Percentiles rank a stretch among this genome's conserved stretches.
phyloP scores from a whole-genome alignment of 306 rosid genomes.

The Trifolium dubium region DNA sequence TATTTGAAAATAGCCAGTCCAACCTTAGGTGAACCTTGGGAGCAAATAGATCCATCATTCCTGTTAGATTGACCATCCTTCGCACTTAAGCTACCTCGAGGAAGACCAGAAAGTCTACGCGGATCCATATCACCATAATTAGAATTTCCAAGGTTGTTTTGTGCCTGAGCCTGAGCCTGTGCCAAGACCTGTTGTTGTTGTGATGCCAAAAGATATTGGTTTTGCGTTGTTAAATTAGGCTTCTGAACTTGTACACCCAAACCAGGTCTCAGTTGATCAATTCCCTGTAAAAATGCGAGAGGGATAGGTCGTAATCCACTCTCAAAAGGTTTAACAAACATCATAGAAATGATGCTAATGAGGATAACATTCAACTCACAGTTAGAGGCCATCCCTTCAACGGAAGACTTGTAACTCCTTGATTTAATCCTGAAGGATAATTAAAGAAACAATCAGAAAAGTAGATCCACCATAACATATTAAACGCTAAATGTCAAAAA shows the following conservation, averaged over 20 bases:
- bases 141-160: slow-evolving; percentile 64
- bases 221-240: slow-evolving; percentile 65
- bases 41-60: slow-evolving; percentile 78
- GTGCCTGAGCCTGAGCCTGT: slow-evolving; percentile 83
- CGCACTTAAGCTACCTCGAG: slow-evolving; percentile 68
- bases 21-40: slow-evolving; percentile 88
- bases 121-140: slow-evolving; percentile 79
- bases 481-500: slow-evolving; percentile 30
- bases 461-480: slow-evolving; percentile 21
- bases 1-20: slow-evolving; percentile 32
- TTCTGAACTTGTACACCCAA: slow-evolving; percentile 82
- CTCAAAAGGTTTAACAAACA: slow-evolving; percentile 37
- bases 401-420: slow-evolving; percentile 75
- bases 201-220: slow-evolving; percentile 71
- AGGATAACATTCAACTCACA: slow-evolving; percentile 63
- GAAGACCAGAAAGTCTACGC: slow-evolving; percentile 74
- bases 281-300: slow-evolving; percentile 56
- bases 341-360: neutral
- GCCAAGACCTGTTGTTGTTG: slow-evolving; percentile 81
- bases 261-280: slow-evolving; percentile 82
- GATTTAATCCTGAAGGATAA: slow-evolving; percentile 65
- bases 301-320: slow-evolving; percentile 33
- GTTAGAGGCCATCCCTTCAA: slow-evolving; percentile 93
- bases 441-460: slow-evolving; percentile 26
- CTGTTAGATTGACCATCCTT: slow-evolving; percentile 73